A percentile compares a stretch with the other conserved stretches of the same genome.
These are phyloP conservation scores for Floccularia luteovirens DNA, from an alignment of 768 basidiomycete species.

Conservation along the genomic window DNA sequence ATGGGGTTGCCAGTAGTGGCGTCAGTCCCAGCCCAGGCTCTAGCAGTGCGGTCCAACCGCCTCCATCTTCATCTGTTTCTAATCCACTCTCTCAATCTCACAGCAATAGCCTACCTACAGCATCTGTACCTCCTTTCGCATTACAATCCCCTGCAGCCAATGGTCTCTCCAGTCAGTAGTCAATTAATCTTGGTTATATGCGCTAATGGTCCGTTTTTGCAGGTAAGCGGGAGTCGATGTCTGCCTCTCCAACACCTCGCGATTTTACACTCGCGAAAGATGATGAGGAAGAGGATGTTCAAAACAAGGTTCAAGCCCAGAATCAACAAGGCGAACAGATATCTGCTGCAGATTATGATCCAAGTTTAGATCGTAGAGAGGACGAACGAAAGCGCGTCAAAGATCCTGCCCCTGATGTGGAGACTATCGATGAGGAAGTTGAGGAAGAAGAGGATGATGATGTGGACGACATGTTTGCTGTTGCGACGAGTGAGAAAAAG, in stretches of 20 bases:
- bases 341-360: slow-evolving; percentile 90
- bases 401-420: slow-evolving; percentile 26
- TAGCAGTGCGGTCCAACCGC: slow-evolving; percentile 73
- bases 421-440: slow-evolving; percentile 32
- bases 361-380: slow-evolving; percentile 68
- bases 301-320: slow-evolving; percentile 37
- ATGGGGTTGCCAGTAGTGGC: slow-evolving; percentile 38
- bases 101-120: slow-evolving; percentile 26
- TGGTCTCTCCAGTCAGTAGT: slow-evolving; percentile 9
- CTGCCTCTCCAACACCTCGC: slow-evolving; percentile 49
- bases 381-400: slow-evolving; percentile 70
- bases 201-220: slow-evolving; percentile 2
- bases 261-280: slow-evolving; percentile 68
- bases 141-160: neutral
- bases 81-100: slow-evolving; percentile 52
- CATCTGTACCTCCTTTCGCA: neutral
- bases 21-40: slow-evolving; percentile 52
- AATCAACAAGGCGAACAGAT: slow-evolving; percentile 56
- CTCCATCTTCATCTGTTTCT: slow-evolving; percentile 56
- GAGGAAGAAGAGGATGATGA: slow-evolving; percentile 77
- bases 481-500: slow-evolving; percentile 43
- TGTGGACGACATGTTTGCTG: slow-evolving; percentile 94
- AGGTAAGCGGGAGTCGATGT: slow-evolving; percentile 48
- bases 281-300: slow-evolving; percentile 39
- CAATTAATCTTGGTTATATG: slow-evolving; percentile 1